phyloP scores from a whole-genome alignment of 305 asterid genomes.

The Fraxinus angustifolia region DNA sequence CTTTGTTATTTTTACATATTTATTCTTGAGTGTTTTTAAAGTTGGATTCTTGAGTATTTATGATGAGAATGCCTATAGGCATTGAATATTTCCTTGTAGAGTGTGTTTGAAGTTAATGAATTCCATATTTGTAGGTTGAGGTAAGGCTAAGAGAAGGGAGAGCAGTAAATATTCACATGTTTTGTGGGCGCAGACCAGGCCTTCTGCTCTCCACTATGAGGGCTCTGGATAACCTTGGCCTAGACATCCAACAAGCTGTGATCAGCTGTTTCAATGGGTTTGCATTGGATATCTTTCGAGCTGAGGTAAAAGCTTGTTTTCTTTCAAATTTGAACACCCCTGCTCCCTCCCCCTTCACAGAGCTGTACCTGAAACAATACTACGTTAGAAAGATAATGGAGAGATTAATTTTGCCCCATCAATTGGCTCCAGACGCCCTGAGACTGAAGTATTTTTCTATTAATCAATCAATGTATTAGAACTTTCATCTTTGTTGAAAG shows the following conservation, averaged over 20 bases:
- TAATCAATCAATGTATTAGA: neutral
- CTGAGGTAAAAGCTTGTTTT: slow-evolving; percentile 49
- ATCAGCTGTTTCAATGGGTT: slow-evolving; percentile 82
- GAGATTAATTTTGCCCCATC: neutral
- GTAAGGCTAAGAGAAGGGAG: slow-evolving; percentile 66
- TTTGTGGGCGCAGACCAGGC: slow-evolving; percentile 66
- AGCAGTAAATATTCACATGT: slow-evolving; percentile 64
- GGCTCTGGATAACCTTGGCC: slow-evolving; percentile 64
- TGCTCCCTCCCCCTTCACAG: neutral
- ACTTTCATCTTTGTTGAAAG: neutral
- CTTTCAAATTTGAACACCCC: neutral
- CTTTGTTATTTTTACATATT: neutral
- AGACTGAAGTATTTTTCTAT: neutral
- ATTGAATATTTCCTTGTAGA: neutral
- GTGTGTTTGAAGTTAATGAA: neutral
- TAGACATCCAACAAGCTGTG: slow-evolving; percentile 73
- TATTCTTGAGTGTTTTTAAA: neutral
- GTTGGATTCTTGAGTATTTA: neutral
- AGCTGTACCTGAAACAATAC: neutral
- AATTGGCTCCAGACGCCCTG: neutral
- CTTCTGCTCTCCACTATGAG: slow-evolving; percentile 59
- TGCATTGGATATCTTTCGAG: slow-evolving; percentile 63
- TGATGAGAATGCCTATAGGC: neutral
- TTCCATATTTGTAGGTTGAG: slow-evolving; percentile 44
- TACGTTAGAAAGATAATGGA: neutral